These are phyloP conservation scores for Escallonia herrerae DNA, from an alignment of 129 eudicot genomes.

Conservation along the genomic window DNA sequence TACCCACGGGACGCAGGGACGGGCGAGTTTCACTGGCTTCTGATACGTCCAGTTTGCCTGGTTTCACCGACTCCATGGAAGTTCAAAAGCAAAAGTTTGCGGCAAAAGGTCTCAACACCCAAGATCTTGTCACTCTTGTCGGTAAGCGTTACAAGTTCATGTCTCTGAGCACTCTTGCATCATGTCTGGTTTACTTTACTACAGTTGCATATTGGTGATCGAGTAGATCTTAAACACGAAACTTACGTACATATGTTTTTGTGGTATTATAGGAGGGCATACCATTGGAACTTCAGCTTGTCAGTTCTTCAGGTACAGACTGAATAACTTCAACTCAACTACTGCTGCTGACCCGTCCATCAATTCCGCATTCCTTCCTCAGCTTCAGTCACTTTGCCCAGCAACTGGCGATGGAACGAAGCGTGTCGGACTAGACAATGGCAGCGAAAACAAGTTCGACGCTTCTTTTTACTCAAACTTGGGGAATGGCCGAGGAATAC, in stretches of 20 bases:
- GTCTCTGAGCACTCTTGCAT: too few relatives aligned
- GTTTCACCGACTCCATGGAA: constrained; percentile 34
- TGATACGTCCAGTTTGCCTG: constrained; percentile 50
- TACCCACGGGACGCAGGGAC: constrained; percentile 69
- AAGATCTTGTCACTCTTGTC: constrained; percentile 69
- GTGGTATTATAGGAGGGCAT: constrained; percentile 46
- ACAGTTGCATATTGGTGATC: too few relatives aligned
- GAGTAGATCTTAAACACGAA: too few relatives aligned
- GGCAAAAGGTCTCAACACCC: constrained; percentile 40
- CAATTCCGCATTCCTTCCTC: constrained; percentile 37
- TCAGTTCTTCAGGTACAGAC: constrained; percentile 48
- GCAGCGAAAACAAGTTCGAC: constrained; percentile 43
- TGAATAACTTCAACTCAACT: constrained; percentile 50
- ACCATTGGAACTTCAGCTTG: constrained; percentile 71
- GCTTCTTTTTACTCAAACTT: constrained; percentile 44
- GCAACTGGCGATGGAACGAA: constrained; percentile 26
- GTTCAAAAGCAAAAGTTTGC: constrained; percentile 40
- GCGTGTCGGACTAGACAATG: constrained; percentile 47
- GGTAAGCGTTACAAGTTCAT: constrained; percentile 29
- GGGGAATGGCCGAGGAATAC: constrained; percentile 44
- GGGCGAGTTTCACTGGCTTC: constrained; percentile 61
- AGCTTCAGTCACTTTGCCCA: constrained; percentile 57
- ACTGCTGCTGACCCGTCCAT: constrained; percentile 52
- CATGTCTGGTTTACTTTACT: too few relatives aligned
- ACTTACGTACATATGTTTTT: too few relatives aligned